phyloP scores from a whole-genome alignment of 2,329 filamentous ascomycete species.

The Aspergillus melleus region DNA sequence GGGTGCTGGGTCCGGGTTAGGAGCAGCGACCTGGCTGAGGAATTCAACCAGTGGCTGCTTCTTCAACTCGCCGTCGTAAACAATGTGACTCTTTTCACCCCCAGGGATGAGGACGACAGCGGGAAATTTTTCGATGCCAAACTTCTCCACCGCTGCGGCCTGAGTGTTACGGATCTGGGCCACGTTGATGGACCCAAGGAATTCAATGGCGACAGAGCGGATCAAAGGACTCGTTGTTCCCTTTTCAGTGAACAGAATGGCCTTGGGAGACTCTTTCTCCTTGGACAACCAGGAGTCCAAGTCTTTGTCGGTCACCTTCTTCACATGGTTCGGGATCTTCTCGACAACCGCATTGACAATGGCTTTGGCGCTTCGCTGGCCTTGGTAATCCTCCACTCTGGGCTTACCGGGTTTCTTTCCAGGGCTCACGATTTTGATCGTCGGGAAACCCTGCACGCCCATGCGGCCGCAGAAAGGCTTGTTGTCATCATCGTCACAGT shows the following conservation, averaged over 20 bases:
- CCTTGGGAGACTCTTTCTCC: conserved; percentile 72
- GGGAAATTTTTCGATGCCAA: conserved; percentile 76
- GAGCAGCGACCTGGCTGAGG: conserved; percentile 72
- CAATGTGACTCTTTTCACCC: conserved; percentile 64
- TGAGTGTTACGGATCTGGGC: conserved; percentile 86
- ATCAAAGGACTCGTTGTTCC: conserved; percentile 80
- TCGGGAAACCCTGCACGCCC: conserved; percentile 92
- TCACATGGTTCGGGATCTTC: conserved; percentile 90
- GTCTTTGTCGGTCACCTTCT: conserved; percentile 75
- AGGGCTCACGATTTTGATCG: conserved; percentile 87
- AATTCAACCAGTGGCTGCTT: conserved; percentile 81
- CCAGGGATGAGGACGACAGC: conserved; percentile 77
- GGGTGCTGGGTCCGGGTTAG: conserved; percentile 74
- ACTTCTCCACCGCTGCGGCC: conserved; percentile 67
- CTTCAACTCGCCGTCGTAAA: conserved; percentile 81
- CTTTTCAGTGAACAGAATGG: conserved; percentile 91
- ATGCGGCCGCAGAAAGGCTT: conserved; percentile 82
- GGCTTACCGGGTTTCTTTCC: conserved; percentile 79
- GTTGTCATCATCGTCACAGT: conserved; percentile 93
- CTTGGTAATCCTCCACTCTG: conserved; percentile 86
- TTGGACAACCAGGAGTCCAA: conserved; percentile 71
- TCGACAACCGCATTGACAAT: conserved; percentile 84
- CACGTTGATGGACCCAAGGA: conserved; percentile 73
- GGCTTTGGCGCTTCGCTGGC: conserved; percentile 75
- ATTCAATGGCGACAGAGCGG: conserved; percentile 86